Evolutionary conservation across 257 asterid genomes (phyloP), one percentile per base, ranked within the genome.

Genomic region (Rehmannia glutinosa): DNA sequence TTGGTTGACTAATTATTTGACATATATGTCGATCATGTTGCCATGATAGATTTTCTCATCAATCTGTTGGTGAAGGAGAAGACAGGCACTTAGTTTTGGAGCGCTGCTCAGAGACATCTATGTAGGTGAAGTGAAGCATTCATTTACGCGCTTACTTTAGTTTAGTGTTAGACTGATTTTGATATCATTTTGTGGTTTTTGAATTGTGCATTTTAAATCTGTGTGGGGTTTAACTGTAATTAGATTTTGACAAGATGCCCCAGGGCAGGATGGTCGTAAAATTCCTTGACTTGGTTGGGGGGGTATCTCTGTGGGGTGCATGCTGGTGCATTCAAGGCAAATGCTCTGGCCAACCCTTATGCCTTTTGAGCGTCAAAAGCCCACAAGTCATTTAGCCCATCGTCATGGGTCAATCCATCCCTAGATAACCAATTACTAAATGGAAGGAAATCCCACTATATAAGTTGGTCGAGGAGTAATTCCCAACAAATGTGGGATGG

Each of bases 11-110:
- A 63, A 60, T n/a, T 47, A n/a, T 9, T 21, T 64, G 32, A 71
- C 64, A 21, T 51, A 72, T 30, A 25, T 62, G 46, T 52, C 73
- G 62, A 21, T 68, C 65, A 32, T 75, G 53, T 68, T 70, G 32
- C 75, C 61, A 30, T 76, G 63, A 64, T 74, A 92, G 98, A 66
- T 92, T 92, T 83, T 72, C 83, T 74, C 98, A 92, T 83, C 80
- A 83, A 42, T 92, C 98, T n/a, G 89, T 87, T 73, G 97, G 98
- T 64, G 96, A 90, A 78, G 97, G 90, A 75, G 96, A 87, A 59
- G 90, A 75, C 64, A 81, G 97, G 42, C 97, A 83, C 80, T 75
- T 92, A 75, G 73, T 92, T 42, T 74, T 92, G 86, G 95, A 92
- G 84, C 86, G 93, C 75, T 82, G 86, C 79, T 78, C 86, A 43